phyloP scores from a whole-genome alignment of 2,329 filamentous ascomycete genomes.

The Fusarium mundagurra region DNA sequence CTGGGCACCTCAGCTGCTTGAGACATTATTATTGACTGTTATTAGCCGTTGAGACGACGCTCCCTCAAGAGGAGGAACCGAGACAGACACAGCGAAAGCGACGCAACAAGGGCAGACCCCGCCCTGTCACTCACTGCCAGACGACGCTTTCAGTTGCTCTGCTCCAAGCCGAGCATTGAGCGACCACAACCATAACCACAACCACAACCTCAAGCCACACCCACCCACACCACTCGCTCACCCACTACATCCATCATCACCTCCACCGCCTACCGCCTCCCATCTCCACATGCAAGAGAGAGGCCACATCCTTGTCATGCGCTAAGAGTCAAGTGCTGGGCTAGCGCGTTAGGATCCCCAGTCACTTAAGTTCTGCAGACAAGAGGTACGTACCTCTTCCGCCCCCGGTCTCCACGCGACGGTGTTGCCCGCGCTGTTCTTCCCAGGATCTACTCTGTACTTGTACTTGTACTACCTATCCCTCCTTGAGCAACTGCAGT shows the following conservation, averaged over 20 bases:
- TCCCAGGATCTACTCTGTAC: conserved; percentile 9
- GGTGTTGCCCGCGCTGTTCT: conserved; percentile 25
- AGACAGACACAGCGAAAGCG: not conserved
- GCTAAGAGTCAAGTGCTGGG: conserved; percentile 23
- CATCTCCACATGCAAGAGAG: conserved; percentile 24
- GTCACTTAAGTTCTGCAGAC: conserved; percentile 15
- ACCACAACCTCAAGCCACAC: conserved; percentile 20
- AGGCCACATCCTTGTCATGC: conserved; percentile 23
- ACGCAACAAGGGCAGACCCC: conserved; percentile 13
- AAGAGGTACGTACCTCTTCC: conserved; percentile 25
- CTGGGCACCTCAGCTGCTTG: conserved; percentile 16
- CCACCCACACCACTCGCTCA: conserved; percentile 10
- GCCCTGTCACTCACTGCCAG: not conserved
- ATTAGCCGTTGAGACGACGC: conserved; percentile 11
- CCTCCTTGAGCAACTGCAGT: conserved; percentile 10
- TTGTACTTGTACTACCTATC: not conserved
- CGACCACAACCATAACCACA: not conserved
- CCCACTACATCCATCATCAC: conserved; percentile 29
- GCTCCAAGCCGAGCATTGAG: conserved; percentile 4
- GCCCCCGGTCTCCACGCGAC: conserved; percentile 34
- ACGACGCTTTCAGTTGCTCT: conserved; percentile 14
- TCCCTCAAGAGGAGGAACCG: not conserved
- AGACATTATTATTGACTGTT: conserved; percentile 21
- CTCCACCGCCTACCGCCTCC: conserved; percentile 33
- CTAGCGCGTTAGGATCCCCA: conserved; percentile 20